These are phyloP conservation scores for Dujonia santamariae DNA, from an alignment of 1,139 yeast species.

Conservation along the genomic window DNA sequence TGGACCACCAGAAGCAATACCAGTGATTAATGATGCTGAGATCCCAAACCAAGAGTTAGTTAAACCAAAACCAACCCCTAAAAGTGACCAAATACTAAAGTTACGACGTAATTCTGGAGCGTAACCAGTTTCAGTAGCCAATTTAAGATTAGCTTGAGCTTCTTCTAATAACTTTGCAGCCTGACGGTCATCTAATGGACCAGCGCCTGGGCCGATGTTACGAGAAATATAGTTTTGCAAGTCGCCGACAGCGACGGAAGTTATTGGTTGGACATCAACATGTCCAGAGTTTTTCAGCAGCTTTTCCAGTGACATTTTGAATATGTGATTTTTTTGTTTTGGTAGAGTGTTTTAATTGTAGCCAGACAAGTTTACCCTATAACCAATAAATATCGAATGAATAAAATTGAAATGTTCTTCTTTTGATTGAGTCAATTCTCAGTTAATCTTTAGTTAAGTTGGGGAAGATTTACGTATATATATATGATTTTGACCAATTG, in stretches of 20 bases:
- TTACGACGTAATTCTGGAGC: slow-evolving; percentile 39
- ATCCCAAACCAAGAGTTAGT: slow-evolving; percentile 64
- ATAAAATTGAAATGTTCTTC: too few relatives aligned
- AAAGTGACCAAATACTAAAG: slow-evolving; percentile 37
- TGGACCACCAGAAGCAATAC: slow-evolving; percentile 56
- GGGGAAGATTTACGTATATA: too few relatives aligned
- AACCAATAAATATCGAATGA: too few relatives aligned
- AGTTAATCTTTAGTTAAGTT: too few relatives aligned
- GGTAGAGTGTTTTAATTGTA: too few relatives aligned
- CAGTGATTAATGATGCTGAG: slow-evolving; percentile 54
- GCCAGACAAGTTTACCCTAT: too few relatives aligned
- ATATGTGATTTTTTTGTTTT: too few relatives aligned
- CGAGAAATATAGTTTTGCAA: slow-evolving; percentile 15
- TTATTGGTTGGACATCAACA: slow-evolving; percentile 15
- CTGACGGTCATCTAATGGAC: slow-evolving; percentile 1
- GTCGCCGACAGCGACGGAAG: slow-evolving; percentile 19
- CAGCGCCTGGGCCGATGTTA: background rate
- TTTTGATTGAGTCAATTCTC: too few relatives aligned
- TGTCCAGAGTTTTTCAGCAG: too few relatives aligned
- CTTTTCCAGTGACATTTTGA: too few relatives aligned
- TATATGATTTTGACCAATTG: too few relatives aligned
- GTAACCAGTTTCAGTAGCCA: slow-evolving; percentile 35
- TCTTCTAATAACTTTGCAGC: slow-evolving; percentile 21
- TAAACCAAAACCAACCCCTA: slow-evolving; percentile 61
- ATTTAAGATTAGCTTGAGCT: slow-evolving; percentile 29